Conservation (phyloP, 1,139 yeast species). For the Suhomyces maxii region DNA sequence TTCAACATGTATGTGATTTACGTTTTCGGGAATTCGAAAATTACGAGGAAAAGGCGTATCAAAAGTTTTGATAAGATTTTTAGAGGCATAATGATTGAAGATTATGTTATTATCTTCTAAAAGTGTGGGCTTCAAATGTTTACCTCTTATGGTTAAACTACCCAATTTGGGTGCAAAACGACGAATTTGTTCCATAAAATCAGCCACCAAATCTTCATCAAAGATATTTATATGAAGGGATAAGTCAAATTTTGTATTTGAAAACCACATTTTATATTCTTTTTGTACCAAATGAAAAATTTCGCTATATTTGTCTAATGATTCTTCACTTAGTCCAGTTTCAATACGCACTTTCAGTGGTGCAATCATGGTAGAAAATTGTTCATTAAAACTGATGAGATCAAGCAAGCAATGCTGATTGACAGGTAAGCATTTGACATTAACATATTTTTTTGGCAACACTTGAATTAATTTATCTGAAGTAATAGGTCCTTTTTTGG, state of each 20-base stretch:
- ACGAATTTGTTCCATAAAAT: not conserved
- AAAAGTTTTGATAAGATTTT: not conserved
- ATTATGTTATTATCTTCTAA: not conserved
- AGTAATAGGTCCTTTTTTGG: not conserved
- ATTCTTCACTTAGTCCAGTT: not conserved
- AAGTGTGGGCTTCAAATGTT: not conserved
- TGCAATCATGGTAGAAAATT: not conserved
- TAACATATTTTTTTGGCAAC: not conserved
- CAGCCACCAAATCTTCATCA: not conserved
- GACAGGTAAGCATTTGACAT: not conserved
- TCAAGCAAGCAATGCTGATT: not conserved
- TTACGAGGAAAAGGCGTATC: not conserved
- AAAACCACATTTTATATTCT: not conserved
- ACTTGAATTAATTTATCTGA: not conserved
- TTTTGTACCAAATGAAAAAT: not conserved
- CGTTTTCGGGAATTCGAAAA: not conserved
- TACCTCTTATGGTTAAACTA: not conserved
- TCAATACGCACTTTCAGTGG: not conserved
- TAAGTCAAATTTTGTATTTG: not conserved
- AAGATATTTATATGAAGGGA: not conserved
- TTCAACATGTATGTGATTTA: not conserved
- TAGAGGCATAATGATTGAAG: not conserved
- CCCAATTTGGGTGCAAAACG: not conserved
- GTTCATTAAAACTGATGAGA: not conserved
- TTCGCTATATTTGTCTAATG: not conserved